phyloP scores from a whole-genome alignment of 176 grass and related monocot genomes.

The Lolium multiflorum region DNA sequence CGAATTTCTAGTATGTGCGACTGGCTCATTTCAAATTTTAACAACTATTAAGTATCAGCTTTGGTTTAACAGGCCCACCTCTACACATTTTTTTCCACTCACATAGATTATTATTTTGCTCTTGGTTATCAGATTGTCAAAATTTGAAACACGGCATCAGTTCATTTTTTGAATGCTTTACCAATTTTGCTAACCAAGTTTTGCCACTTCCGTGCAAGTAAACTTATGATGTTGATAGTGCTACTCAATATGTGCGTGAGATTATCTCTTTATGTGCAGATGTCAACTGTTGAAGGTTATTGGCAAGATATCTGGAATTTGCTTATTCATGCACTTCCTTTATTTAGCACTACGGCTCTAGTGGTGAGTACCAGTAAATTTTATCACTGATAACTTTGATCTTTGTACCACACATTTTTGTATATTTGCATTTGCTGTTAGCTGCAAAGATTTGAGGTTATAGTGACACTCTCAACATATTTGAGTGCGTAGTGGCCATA shows the following conservation, averaged over 20 bases:
- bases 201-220: conserved; percentile 7
- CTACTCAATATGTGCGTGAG: not conserved
- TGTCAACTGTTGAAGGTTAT: conserved; percentile 62
- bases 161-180: conserved; percentile 21
- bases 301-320: conserved; percentile 94
- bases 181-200: conserved; percentile 24
- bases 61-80: not conserved
- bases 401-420: not conserved
- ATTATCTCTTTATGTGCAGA: conserved; percentile 60
- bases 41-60: not conserved
- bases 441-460: not conserved
- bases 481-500: not conserved
- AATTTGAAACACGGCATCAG: not conserved
- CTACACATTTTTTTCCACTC: not conserved
- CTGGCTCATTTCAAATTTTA: conserved; percentile 1
- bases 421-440: conserved; percentile 12
- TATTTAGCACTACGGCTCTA: conserved; percentile 61
- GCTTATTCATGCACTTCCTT: conserved; percentile 72
- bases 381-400: conserved; percentile 9
- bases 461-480: conserved; percentile 5
- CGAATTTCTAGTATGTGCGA: not conserved
- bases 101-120: conserved; percentile 16
- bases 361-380: conserved; percentile 64
- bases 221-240: conserved; percentile 18
- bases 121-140: conserved; percentile 13